These are phyloP conservation scores for Thraustochytrium sp. DNA, from an alignment of 352 stramenopile genomes.

Conservation along the genomic window DNA sequence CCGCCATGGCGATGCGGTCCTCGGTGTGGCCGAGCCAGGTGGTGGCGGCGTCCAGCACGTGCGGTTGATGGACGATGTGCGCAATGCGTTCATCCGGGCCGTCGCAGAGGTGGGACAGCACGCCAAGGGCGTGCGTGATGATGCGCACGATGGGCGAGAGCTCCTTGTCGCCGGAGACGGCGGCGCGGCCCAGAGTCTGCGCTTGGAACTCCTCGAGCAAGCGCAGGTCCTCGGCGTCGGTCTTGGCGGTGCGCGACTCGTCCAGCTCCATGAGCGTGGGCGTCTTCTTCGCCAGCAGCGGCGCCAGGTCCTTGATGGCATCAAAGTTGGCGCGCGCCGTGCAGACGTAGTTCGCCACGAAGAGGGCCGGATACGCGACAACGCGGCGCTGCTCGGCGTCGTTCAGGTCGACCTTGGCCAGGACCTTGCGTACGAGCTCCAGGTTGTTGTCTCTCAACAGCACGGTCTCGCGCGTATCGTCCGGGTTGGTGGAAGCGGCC, in stretches of 20 bases:
- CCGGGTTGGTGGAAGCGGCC: too few species aligned
- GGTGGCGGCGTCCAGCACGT: not conserved
- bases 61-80: not conserved
- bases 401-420: too few species aligned
- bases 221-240: not conserved
- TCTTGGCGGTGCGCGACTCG: not conserved
- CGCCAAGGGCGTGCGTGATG: not conserved
- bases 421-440: too few species aligned
- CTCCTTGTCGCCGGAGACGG: not conserved
- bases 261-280: not conserved
- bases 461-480: too few species aligned
- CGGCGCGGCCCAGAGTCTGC: not conserved
- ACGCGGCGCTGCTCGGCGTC: too few species aligned
- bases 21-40: not conserved
- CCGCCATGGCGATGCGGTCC: not conserved
- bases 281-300: not conserved
- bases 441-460: too few species aligned
- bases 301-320: not conserved
- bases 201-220: not conserved
- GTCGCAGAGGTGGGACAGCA: not conserved
- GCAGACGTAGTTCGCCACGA: not conserved
- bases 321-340: not conserved
- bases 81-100: not conserved
- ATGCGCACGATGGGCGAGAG: not conserved
- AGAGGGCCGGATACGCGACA: too few species aligned